Evolutionary conservation across 163 green algal genomes (phyloP), one percentile per base, ranked within the genome.

Genomic region (Chlamydomonas reinhardtii): DNA sequence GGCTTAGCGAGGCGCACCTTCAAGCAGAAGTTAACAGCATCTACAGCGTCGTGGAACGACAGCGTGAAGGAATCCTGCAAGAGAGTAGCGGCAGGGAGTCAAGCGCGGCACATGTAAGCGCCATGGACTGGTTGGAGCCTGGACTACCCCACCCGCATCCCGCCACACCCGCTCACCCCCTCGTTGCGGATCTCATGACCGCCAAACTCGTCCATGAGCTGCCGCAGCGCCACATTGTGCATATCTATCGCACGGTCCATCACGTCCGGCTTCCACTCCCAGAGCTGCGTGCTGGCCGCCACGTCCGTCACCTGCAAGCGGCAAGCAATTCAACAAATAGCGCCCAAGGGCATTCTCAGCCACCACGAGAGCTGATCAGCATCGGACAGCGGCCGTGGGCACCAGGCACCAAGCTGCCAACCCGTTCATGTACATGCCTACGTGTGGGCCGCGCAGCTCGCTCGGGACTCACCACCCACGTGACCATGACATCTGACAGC

Each of bases 151-250:
- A 8, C 48, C 12, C 48, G 9, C 48, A 56, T 56, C 9, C 48
- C 48, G 48, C 48, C 48, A 17, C 14, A 17, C 12, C 48, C 2
- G 24, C 74, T 74, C 66, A 84, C 77, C 83, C 89, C 66, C 73
- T 92, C 91, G 22, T 90, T 92, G 31, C 83, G 85, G 2, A 94
- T 93, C 83, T 95, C 93, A 62, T 94, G 92, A 5, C 93, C 93
- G 25, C 87, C 91, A 37, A 92, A 91, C 74, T 91, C 83, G 32
- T 93, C 88, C 65, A 96, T 84, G 54, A 96, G 70, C 14, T 56
- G 71, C 2, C 93, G 79, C 35, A 96, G 66, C 29, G 69, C 72
- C 16, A 61, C 69, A 85, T 93, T 91, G 72, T 93, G 92, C 59
- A 91, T 31, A 39, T 89, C 82, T 2, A 91, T 91, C 20, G 80